These are phyloP conservation scores for Hemileia vastatrix DNA, from an alignment of 1,284 basidiomycete genomes.

Conservation along the genomic window DNA sequence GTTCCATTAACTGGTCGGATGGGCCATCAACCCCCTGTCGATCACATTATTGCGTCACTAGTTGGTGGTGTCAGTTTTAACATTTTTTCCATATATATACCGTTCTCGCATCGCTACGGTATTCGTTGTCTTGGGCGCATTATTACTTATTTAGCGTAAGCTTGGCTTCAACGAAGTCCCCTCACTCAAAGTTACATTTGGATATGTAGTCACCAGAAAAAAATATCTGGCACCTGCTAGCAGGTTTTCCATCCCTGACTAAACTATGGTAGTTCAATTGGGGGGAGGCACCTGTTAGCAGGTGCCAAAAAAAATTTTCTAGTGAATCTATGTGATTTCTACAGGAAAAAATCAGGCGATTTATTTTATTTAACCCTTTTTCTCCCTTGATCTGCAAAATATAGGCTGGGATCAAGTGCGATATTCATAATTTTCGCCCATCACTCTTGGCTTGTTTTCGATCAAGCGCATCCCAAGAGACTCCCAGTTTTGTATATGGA, in stretches of 20 bases:
- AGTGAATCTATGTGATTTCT: too few relatives aligned
- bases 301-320: too few relatives aligned
- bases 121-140: slow-evolving; percentile 24
- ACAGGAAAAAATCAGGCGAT: too few relatives aligned
- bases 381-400: slow-evolving; percentile 2
- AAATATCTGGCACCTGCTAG: too few relatives aligned
- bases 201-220: too few relatives aligned
- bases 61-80: slow-evolving; percentile 46
- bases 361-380: background rate
- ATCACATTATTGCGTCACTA: slow-evolving; percentile 72
- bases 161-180: too few relatives aligned
- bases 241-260: too few relatives aligned
- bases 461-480: slow-evolving; percentile 75
- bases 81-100: slow-evolving; percentile 54
- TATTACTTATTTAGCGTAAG: too few relatives aligned
- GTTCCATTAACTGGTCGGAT: slow-evolving; percentile 66
- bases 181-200: too few relatives aligned
- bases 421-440: slow-evolving; percentile 27
- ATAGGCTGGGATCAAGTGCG: too few relatives aligned
- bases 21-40: slow-evolving; percentile 61
- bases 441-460: slow-evolving; percentile 57
- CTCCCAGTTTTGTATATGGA: slow-evolving; percentile 76
- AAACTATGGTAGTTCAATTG: too few relatives aligned
- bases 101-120: slow-evolving; percentile 64
- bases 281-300: too few relatives aligned